phyloP scores from a whole-genome alignment of 352 stramenopile genomes.

The Pythium apleroticum region DNA sequence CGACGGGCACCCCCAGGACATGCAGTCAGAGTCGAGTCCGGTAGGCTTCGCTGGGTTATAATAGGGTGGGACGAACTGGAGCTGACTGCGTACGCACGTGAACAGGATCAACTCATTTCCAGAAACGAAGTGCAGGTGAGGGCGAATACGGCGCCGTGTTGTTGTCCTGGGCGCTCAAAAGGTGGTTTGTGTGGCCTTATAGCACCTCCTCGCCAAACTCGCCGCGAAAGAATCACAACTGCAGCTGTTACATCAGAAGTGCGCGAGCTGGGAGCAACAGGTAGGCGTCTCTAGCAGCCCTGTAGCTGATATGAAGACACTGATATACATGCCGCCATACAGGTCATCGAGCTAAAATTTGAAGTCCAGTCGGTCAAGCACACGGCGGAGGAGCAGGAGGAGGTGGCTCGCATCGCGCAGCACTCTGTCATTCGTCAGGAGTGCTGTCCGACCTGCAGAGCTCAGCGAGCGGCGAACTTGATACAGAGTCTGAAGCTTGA shows the following conservation, averaged over 20 bases:
- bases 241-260: conserved; percentile 37
- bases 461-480: conserved; percentile 18
- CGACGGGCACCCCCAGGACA: neutral
- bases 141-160: neutral
- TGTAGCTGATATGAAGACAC: too few species aligned
- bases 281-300: conserved; percentile 14
- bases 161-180: neutral
- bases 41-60: neutral
- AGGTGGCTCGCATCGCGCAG: conserved; percentile 26
- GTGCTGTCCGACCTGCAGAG: conserved; percentile 22
- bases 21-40: conserved; percentile 7
- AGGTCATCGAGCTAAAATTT: conserved; percentile 56
- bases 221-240: conserved; percentile 43
- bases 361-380: conserved; percentile 46
- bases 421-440: conserved; percentile 29
- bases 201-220: conserved; percentile 31
- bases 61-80: too few species aligned
- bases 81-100: neutral
- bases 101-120: conserved; percentile 21
- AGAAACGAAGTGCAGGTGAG: conserved; percentile 25
- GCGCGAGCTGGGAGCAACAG: conserved; percentile 47
- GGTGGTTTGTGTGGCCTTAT: neutral
- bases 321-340: neutral
- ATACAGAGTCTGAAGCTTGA: conserved; percentile 26
- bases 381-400: conserved; percentile 31